Base-by-base conservation (phyloP, 2,329 filamentous ascomycete genomes). In the Microcyclosporella mali region DNA sequence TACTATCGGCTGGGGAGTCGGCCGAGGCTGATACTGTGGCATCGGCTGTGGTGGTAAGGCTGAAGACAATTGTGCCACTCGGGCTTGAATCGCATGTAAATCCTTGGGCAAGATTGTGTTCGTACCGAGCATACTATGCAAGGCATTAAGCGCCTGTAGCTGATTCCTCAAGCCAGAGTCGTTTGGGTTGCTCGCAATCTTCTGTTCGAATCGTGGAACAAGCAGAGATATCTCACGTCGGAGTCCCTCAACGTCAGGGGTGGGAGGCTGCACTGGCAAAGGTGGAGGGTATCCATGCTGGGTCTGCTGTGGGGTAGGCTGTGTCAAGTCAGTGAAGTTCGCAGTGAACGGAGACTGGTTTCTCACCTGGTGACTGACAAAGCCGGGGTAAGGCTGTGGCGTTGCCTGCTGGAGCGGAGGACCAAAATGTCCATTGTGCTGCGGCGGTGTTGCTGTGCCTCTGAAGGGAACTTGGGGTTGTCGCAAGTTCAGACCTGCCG, bases 171-270 rank as follows among this genome's bases (percentile, higher is more conserved):
- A 75, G 67, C 80, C 78, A 66, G 74, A 68, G 71, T 95, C 85
- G 72, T 82, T 78, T 47, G 84, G 84, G 63, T 82, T 87, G 53
- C 78, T 78, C 53, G 83, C 81, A 69, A 87, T 84, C 59, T 88
- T 83, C 53, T 75, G 74, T 68, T 83, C 83, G 52, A 84, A 82
- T 55, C 78, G 78, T 59, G 75, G 68, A 63, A 95, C 87, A 56
- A 95, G 73, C 59, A 78, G 80, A 58, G 85, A 80, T 63, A 95
- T 82, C 69, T 95, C 88, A 70, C 77, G 78, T 68, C 86, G 88
- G 65, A 97, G 74, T 60, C 80, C 78, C 60, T 85, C 82, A 7
- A 58, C 45, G 21, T 63, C 59, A 9, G 39, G 33, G 9, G 27
- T 7, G 21, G 33, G 36, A 35, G 15, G 34, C 9, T 39, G 35